These are phyloP conservation scores for Fusarium sp. DNA, from an alignment of 2,329 filamentous ascomycete genomes.

Conservation along the genomic window DNA sequence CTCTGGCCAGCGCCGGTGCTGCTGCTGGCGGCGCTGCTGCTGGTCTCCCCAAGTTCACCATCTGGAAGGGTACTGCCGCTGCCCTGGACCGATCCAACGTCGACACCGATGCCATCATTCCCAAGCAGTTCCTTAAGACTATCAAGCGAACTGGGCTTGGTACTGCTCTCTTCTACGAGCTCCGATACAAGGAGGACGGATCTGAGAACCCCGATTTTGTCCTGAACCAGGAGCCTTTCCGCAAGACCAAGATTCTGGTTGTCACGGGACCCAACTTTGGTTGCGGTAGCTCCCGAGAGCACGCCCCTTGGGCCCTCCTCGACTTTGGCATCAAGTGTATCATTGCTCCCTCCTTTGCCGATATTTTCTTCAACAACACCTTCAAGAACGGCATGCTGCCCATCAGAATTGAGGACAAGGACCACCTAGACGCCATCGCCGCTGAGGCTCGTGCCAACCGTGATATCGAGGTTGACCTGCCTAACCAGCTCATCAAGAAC, in stretches of 20 bases:
- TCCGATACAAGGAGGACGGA: constrained; percentile 83
- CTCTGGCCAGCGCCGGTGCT: constrained; percentile 57
- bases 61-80: constrained; percentile 88
- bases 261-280: constrained; percentile 95
- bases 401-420: constrained; percentile 79
- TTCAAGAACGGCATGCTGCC: constrained; percentile 99
- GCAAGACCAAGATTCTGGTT: constrained; percentile 88
- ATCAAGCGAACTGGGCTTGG: constrained; percentile 98
- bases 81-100: constrained; percentile 91
- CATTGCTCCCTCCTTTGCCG: constrained; percentile 83
- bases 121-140: constrained; percentile 99
- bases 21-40: constrained; percentile 60
- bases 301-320: constrained; percentile 95
- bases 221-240: constrained; percentile 91
- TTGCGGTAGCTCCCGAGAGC: constrained; percentile 92
- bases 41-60: constrained; percentile 87
- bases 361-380: constrained; percentile 99
- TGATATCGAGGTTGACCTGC: constrained; percentile 91
- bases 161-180: constrained; percentile 86
- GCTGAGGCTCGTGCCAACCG: constrained; percentile 83
- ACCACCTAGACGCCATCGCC: constrained; percentile 78
- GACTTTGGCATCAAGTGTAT: constrained; percentile 97
- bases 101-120: constrained; percentile 99
- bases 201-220: constrained; percentile 85
- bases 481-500: constrained; percentile 86